Evolutionary conservation across 2,329 filamentous ascomycete species (phyloP).

Genomic region (Botrytis squamosa): DNA sequence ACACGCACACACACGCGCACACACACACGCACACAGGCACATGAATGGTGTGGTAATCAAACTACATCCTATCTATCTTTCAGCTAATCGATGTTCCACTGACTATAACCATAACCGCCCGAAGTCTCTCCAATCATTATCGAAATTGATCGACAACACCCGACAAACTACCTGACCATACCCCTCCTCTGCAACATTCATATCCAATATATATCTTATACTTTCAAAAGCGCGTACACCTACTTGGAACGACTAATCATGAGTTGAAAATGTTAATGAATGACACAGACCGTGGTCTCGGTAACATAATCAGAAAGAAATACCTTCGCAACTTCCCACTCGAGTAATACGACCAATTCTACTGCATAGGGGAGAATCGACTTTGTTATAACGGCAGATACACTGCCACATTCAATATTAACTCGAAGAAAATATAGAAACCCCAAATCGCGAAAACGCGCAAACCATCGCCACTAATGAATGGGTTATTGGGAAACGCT

Average conservation of each 20-base stretch:
- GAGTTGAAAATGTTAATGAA: constrained; percentile 25
- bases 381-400: constrained; percentile 24
- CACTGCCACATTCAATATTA: constrained; percentile 25
- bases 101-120: constrained; percentile 23
- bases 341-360: constrained; percentile 25
- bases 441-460: constrained; percentile 30
- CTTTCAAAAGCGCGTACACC: constrained; percentile 12
- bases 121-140: constrained; percentile 9
- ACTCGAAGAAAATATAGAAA: constrained; percentile 24
- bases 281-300: constrained; percentile 21
- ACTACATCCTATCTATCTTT: constrained; percentile 5
- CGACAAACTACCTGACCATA: constrained; percentile 10
- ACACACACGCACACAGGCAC: background rate
- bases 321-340: constrained; percentile 14
- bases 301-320: constrained; percentile 21
- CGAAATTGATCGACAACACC: constrained; percentile 17
- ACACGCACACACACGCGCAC: background rate
- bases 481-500: constrained; percentile 58
- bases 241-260: constrained; percentile 14
- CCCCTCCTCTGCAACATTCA: constrained; percentile 16
- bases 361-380: constrained; percentile 25
- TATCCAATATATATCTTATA: constrained; percentile 7
- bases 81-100: constrained; percentile 19
- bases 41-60: background rate
- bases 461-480: constrained; percentile 49